Conservation (phyloP, 164 flowering plant genomes). For the Hamamelis virginiana region DNA sequence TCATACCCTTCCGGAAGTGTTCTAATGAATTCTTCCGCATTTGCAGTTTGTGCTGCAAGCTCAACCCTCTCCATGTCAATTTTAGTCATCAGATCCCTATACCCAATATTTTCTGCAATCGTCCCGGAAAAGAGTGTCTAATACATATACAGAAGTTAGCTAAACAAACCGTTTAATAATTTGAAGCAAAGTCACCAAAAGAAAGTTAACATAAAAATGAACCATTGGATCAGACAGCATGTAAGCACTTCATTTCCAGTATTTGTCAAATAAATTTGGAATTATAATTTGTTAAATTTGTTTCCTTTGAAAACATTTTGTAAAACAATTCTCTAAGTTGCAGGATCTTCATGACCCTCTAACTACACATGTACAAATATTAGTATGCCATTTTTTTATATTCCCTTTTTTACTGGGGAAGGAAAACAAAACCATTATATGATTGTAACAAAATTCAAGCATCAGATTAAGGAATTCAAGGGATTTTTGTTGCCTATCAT, state of each 20-base stretch:
- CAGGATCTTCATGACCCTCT: no score
- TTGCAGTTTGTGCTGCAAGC: constrained; percentile 73
- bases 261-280: not conserved
- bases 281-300: no score
- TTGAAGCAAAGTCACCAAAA: not conserved
- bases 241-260: not conserved
- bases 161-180: not conserved
- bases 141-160: constrained; percentile 5
- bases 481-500: no score
- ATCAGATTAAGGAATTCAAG: no score
- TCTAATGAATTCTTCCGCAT: constrained; percentile 87
- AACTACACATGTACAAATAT: no score
- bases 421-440: no score
- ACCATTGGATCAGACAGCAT: not conserved
- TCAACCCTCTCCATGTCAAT: constrained; percentile 77
- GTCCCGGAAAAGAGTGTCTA: constrained; percentile 94
- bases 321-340: no score
- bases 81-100: constrained; percentile 61
- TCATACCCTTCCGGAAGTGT: constrained; percentile 65
- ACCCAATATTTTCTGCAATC: constrained; percentile 95
- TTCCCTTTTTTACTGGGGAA: no score
- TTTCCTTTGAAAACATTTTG: no score
- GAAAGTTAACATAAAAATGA: not conserved
- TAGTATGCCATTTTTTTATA: no score
- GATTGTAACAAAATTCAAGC: no score